Base-by-base conservation (phyloP, 441 rosid species). In the Pelargonium myrrhifolium region DNA sequence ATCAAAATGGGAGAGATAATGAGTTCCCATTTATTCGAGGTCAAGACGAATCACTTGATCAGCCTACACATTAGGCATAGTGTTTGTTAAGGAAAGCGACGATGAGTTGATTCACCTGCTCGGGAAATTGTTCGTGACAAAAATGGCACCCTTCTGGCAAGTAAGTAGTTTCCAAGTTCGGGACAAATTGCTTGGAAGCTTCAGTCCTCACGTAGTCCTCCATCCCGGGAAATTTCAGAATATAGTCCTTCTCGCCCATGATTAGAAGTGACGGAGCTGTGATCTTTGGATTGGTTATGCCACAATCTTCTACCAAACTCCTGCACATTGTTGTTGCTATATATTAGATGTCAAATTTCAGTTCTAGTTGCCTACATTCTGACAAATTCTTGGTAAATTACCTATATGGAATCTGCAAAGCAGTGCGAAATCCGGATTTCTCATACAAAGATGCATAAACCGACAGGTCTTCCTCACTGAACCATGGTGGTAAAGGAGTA, bases 341-440 rank as follows among this genome's bases (percentile, higher is more conserved):
- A 4, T 28, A 28, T 37, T 7, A 43, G 49, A 9, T 5, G 31
- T 39, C 28, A 0, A 43, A 56, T 21, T 21, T 11, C 43, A n/a
- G 28, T 40, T 10, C 18, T 31, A 28, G 28, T 4, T 66, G 69
- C 15, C 31, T 28, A 28, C 31, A 49, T 15, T 4, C 37, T 67
- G 31, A 58, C 15, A 10, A 14, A 17, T 18, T 21, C 6, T 55
- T 43, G 9, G 37, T 31, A 20, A 21, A 42, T 62, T 72, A 84
- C 88, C 88, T 84, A 17, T 86, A 86, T 9, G 88, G 87, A 63
- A 87, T 72, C 65, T 83, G 65, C 76, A 87, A 53, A 1, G 92
- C 82, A 62, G 86, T 82, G 71, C 49, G 75, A 45, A 87, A 85
- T 37, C 89, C 85, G 9, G 84, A 80, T 60, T 86, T 87, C 65